Conservation (phyloP, 2,329 filamentous ascomycete species). For the Diaporthe batatas region DNA sequence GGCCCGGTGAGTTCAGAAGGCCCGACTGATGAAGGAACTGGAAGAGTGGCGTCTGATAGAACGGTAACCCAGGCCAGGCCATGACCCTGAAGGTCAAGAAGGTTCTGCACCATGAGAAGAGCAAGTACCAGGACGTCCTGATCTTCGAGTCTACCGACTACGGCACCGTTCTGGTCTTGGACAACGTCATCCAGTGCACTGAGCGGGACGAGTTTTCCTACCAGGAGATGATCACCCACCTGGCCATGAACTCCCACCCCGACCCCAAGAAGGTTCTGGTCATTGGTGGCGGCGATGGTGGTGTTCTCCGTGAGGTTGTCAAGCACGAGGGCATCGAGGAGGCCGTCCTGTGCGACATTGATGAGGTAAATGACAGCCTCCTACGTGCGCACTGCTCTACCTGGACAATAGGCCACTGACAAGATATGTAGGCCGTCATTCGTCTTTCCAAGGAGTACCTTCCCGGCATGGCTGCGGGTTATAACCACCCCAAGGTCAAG, state of each 20-base stretch:
- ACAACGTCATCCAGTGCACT: conserved; percentile 99
- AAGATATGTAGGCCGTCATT: conserved; percentile 81
- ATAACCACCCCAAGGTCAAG: conserved; percentile 93
- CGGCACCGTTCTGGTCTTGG: conserved; percentile 94
- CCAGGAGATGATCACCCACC: conserved; percentile 99
- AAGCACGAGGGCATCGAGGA: conserved; percentile 98
- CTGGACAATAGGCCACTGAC: background rate
- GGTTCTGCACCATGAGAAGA: conserved; percentile 99
- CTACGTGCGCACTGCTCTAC: conserved; percentile 23
- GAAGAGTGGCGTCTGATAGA: conserved; percentile 33
- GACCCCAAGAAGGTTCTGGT: conserved; percentile 98
- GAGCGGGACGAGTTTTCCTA: conserved; percentile 99
- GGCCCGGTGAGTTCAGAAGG: conserved; percentile 73
- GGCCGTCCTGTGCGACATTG: conserved; percentile 97
- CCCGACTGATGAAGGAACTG: background rate
- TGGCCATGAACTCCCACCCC: conserved; percentile 98
- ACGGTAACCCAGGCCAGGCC: conserved; percentile 78
- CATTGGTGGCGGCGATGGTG: conserved; percentile 97
- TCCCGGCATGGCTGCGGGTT: conserved; percentile 91
- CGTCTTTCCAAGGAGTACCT: conserved; percentile 98
- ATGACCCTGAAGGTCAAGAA: conserved; percentile 99
- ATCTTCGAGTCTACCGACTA: conserved; percentile 99
- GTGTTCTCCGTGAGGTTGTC: conserved; percentile 97
- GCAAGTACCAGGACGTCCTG: conserved; percentile 98
- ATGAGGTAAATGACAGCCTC: conserved; percentile 72